phyloP scores from a whole-genome alignment of 306 rosid species.

The Trifolium dubium region DNA sequence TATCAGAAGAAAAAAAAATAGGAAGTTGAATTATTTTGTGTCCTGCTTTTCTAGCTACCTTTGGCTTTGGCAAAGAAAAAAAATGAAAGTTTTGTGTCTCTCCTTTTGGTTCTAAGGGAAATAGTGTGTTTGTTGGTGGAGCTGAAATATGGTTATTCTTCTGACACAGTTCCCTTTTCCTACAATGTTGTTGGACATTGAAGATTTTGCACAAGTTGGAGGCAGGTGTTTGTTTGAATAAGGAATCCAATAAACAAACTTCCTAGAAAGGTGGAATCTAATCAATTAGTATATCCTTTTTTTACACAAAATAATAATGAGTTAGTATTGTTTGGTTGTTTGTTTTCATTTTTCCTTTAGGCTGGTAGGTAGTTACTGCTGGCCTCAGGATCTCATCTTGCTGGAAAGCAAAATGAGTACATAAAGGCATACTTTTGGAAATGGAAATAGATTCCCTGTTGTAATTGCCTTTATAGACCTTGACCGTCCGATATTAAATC shows the following conservation, averaged over 20 bases:
- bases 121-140: slow-evolving; percentile 42
- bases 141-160: slow-evolving; percentile 34
- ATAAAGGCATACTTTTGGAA: not conserved
- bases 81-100: slow-evolving; percentile 40
- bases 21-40: slow-evolving; percentile 54
- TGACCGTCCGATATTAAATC: not conserved
- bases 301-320: not conserved
- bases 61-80: slow-evolving; percentile 39
- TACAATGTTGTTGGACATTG: slow-evolving; percentile 33
- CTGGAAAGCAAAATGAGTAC: slow-evolving; percentile 24
- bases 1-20: slow-evolving; percentile 40
- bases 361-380: not conserved
- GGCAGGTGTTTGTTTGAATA: slow-evolving; percentile 42
- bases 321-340: slow-evolving; percentile 22
- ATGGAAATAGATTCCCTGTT: not conserved
- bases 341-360: slow-evolving; percentile 32
- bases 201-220: slow-evolving; percentile 41
- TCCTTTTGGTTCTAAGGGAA: slow-evolving; percentile 41
- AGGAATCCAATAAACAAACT: slow-evolving; percentile 45
- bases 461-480: too few species aligned
- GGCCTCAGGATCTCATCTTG: slow-evolving; percentile 16
- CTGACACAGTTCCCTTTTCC: slow-evolving; percentile 39
- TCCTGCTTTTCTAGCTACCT: slow-evolving; percentile 42
- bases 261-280: slow-evolving; percentile 36
- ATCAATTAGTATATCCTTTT: slow-evolving; percentile 32